These are phyloP conservation scores for Phycomyces blakesleeanus DNA, from an alignment of 192 early-diverging fungal species.

Conservation along the genomic window DNA sequence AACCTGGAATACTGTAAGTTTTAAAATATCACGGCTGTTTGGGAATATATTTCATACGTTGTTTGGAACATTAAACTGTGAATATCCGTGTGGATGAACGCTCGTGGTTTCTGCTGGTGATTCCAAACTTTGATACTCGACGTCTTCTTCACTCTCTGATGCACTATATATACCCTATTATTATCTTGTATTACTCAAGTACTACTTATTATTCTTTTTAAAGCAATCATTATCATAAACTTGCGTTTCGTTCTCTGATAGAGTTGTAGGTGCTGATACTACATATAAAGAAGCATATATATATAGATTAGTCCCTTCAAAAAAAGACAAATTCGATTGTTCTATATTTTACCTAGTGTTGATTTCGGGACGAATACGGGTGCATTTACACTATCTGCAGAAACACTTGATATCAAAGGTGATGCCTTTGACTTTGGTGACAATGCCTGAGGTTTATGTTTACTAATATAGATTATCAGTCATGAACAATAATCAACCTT, in stretches of 20 bases:
- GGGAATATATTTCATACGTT: background rate
- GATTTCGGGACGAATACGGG: conserved; percentile 55
- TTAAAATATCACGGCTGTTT: background rate
- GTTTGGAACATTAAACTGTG: conserved; percentile 6
- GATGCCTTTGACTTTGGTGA: conserved; percentile 7
- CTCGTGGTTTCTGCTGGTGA: conserved; percentile 3
- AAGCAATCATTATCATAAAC: no score
- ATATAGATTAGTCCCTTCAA: background rate
- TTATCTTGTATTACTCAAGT: background rate
- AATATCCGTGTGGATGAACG: background rate
- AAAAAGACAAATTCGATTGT: conserved; percentile 9
- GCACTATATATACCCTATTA: conserved; percentile 2
- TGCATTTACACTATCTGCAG: conserved; percentile 44
- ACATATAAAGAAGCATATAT: background rate
- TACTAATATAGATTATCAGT: background rate
- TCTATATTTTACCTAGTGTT: background rate
- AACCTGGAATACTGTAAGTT: background rate
- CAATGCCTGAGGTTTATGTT: background rate
- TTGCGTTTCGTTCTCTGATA: no score
- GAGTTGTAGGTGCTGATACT: no score
- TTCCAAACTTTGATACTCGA: background rate
- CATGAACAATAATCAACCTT: no score
- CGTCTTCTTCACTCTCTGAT: conserved; percentile 6
- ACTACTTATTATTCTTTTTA: background rate
- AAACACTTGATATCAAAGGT: conserved; percentile 32